phyloP scores from a whole-genome alignment of 768 basidiomycete species.

The Lactifluus subvellereus region DNA sequence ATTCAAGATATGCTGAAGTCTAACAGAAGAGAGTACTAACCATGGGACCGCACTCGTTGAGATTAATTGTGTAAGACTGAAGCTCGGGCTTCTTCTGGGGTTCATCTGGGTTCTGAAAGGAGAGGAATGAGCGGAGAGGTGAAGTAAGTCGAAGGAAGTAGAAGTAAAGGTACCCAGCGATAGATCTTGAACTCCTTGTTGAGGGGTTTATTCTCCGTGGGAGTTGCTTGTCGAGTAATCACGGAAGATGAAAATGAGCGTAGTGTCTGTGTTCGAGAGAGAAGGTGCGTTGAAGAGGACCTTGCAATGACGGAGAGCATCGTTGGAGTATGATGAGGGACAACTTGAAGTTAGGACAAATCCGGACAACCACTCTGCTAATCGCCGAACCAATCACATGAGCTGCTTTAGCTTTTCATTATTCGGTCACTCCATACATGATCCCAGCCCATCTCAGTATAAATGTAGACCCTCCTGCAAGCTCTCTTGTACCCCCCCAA shows the following conservation, averaged over 20 bases:
- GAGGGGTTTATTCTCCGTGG: conserved; percentile 59
- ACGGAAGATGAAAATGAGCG: conserved; percentile 31
- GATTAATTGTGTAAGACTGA: conserved; percentile 87
- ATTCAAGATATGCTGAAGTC: background rate
- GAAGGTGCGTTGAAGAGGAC: conserved; percentile 6
- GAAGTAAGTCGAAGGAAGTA: background rate
- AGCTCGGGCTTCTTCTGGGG: conserved; percentile 86
- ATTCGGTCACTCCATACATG: background rate
- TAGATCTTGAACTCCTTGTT: conserved; percentile 98
- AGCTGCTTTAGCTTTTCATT: background rate
- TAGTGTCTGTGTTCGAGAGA: conserved; percentile 1
- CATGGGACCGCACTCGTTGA: conserved; percentile 96
- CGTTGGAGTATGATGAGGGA: conserved; percentile 23
- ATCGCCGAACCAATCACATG: background rate
- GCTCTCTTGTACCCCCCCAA: too few species aligned
- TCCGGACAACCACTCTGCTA: background rate
- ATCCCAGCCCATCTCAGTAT: background rate
- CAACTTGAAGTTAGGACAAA: background rate
- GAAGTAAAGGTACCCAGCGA: conserved; percentile 72
- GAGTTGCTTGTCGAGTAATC: conserved; percentile 37
- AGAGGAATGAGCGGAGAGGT: background rate
- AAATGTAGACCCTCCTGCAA: background rate
- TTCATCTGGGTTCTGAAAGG: conserved; percentile 81
- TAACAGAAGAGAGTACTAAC: conserved; percentile 34
- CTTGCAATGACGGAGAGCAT: conserved; percentile 12